These are phyloP conservation scores for Kokia cookei DNA, from an alignment of 441 rosid genomes.

Conservation along the genomic window DNA sequence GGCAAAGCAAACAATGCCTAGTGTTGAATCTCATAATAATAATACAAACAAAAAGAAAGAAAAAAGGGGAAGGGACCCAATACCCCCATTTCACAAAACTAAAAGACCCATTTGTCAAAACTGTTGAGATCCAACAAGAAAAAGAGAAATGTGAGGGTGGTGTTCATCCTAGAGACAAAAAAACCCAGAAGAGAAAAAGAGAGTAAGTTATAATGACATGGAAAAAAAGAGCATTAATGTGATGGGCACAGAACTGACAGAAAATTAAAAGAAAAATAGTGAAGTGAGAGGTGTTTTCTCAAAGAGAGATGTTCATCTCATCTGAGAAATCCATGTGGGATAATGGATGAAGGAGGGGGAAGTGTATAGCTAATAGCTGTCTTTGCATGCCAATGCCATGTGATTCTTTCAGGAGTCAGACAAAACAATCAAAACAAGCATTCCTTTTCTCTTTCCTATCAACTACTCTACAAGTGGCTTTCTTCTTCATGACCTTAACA, in stretches of 20 bases:
- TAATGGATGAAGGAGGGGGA: background rate
- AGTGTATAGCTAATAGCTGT: background rate
- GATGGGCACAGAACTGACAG: conserved; percentile 6
- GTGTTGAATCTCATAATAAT: conserved; percentile 6
- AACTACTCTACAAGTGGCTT: background rate
- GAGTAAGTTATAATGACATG: no score
- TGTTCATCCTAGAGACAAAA: no score
- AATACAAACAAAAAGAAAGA: background rate
- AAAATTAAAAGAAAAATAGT: background rate
- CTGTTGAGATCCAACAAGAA: background rate
- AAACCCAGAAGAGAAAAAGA: no score
- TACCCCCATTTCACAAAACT: conserved; percentile 13
- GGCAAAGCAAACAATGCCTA: conserved; percentile 13
- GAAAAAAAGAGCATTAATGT: no score
- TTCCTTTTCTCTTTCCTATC: background rate
- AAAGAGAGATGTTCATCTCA: background rate
- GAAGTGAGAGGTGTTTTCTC: background rate
- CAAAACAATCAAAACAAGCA: background rate
- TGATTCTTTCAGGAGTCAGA: background rate
- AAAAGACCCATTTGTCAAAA: background rate
- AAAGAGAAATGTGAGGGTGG: conserved; percentile 20
- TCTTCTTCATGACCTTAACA: no score
- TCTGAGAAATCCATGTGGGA: background rate
- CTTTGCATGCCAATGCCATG: background rate
- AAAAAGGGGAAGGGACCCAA: conserved; percentile 16